phyloP scores from a whole-genome alignment of 257 asterid species.

The Solanum bulbocastanum region DNA sequence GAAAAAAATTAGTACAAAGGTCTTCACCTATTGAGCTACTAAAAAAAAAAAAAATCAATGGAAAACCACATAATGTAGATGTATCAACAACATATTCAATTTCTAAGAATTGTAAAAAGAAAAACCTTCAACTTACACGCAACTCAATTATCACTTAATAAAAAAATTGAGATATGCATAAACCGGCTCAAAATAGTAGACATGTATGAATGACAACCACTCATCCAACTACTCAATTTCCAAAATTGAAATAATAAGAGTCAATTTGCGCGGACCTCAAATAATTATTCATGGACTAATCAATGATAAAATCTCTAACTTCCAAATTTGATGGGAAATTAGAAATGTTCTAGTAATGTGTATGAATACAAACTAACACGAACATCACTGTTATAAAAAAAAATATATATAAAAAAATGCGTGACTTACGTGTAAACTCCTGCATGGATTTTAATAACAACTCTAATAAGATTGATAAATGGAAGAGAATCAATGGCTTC shows the following conservation, averaged over 20 bases:
- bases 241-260: background rate
- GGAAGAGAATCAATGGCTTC: constrained; percentile 92
- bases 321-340: background rate
- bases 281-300: background rate
- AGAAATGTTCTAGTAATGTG: background rate
- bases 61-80: background rate
- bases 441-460: constrained; percentile 70
- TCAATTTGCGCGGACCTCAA: background rate
- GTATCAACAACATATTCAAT: background rate
- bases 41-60: background rate
- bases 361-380: background rate
- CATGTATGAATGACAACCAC: background rate
- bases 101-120: background rate
- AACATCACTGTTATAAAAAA: background rate
- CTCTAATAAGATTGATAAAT: constrained; percentile 56
- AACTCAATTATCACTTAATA: background rate
- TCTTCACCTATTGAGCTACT: background rate
- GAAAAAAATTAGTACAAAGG: background rate
- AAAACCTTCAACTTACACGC: rapidly evolving
- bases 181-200: background rate
- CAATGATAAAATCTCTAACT: background rate
- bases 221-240: background rate
- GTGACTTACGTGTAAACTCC: constrained; percentile 74
- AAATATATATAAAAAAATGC: rapidly evolving
- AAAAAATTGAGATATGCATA: rapidly evolving